Conservation (phyloP, 768 basidiomycete genomes). For the Cytidiella melzeri region DNA sequence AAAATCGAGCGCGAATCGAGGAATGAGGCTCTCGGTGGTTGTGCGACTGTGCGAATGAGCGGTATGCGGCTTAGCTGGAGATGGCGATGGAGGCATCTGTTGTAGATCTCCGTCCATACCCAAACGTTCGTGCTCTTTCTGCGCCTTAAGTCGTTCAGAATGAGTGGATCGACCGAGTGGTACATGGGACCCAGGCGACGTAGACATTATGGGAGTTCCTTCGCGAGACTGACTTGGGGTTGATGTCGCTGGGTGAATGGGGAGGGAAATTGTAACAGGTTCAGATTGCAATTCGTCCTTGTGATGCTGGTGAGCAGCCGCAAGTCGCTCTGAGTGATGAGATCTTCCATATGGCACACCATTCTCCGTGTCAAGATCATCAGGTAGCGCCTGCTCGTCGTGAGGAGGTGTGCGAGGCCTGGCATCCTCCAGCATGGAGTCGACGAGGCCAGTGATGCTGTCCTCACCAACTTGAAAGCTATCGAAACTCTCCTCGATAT, state of each 20-base stretch:
- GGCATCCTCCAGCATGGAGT: constrained; percentile 54
- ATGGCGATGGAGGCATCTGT: constrained; percentile 46
- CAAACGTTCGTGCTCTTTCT: constrained; percentile 14
- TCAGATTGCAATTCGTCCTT: constrained; percentile 15
- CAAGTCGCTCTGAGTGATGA: constrained; percentile 52
- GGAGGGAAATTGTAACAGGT: not conserved
- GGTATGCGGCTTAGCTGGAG: constrained; percentile 30
- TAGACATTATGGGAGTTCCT: constrained; percentile 3
- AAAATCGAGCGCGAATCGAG: constrained; percentile 21
- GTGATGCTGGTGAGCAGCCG: constrained; percentile 34
- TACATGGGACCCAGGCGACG: constrained; percentile 22
- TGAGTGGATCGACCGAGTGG: constrained; percentile 35
- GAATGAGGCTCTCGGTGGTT: constrained; percentile 28
- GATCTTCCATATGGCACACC: constrained; percentile 59
- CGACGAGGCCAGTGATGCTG: constrained; percentile 67
- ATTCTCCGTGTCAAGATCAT: constrained; percentile 55
- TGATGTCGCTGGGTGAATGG: constrained; percentile 1
- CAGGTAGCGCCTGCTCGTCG: constrained; percentile 34
- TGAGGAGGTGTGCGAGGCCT: constrained; percentile 37
- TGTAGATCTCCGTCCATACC: constrained; percentile 35
- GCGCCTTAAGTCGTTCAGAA: constrained; percentile 29
- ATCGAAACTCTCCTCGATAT: constrained; percentile 25
- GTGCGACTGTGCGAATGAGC: constrained; percentile 13
- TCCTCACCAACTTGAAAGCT: constrained; percentile 40
- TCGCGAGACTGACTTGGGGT: constrained; percentile 15